Evolutionary conservation across 2,329 filamentous ascomycete species (phyloP).

Genomic region (Xylariaceae sp.): DNA sequence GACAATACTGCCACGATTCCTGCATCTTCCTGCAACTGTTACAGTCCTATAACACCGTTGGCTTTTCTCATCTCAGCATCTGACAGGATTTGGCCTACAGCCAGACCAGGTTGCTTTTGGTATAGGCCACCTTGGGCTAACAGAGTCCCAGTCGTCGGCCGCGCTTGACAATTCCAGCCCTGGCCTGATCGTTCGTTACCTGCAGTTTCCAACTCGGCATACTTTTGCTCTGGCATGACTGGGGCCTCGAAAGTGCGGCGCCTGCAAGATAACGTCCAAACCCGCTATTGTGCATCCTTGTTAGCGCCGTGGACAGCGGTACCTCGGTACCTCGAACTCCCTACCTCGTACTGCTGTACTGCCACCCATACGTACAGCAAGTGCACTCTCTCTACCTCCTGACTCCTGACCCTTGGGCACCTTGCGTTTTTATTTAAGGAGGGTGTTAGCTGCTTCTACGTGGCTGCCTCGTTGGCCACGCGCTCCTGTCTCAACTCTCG

Average conservation of each 20-base stretch:
- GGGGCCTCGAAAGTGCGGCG: neutral
- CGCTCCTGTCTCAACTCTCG: constrained; percentile 4
- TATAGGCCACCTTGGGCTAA: neutral
- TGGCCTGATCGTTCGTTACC: constrained; percentile 16
- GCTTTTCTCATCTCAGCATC: constrained; percentile 3
- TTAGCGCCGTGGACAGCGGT: too few relatives aligned
- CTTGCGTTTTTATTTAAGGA: too few relatives aligned
- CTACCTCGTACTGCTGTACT: too few relatives aligned
- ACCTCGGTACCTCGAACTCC: neutral
- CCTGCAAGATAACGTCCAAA: neutral
- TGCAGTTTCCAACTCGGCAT: constrained; percentile 16
- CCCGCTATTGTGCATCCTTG: neutral
- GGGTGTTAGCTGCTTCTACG: too few relatives aligned
- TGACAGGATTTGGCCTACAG: neutral
- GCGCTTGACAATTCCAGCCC: constrained; percentile 9
- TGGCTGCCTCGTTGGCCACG: too few relatives aligned
- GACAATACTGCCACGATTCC: too few relatives aligned
- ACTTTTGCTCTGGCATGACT: neutral
- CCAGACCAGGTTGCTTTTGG: neutral
- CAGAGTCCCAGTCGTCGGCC: neutral
- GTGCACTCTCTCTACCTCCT: too few relatives aligned
- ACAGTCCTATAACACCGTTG: neutral
- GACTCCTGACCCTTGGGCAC: too few relatives aligned
- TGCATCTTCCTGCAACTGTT: too few relatives aligned
- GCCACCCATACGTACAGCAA: too few relatives aligned